phyloP scores from a whole-genome alignment of 176 grass and related monocot species.

The Chloris gayana region DNA sequence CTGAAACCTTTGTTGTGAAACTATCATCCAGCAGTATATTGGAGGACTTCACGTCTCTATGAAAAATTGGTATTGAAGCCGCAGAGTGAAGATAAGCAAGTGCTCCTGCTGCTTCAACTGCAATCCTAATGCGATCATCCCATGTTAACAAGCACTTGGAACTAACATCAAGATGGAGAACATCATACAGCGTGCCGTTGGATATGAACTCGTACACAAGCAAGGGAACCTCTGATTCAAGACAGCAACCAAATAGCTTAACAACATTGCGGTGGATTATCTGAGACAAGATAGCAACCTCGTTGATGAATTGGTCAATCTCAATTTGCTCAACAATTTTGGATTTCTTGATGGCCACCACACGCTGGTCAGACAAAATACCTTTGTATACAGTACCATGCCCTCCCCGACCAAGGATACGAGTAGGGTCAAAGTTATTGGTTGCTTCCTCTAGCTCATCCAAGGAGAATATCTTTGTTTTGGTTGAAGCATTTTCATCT shows the following conservation, averaged over 20 bases:
- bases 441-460: no score
- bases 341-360: constrained; percentile 58
- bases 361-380: no score
- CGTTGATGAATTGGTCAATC: constrained; percentile 62
- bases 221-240: constrained; percentile 49
- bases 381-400: no score
- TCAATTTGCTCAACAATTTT: constrained; percentile 41
- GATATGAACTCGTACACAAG: constrained; percentile 68
- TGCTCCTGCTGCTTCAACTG: no score
- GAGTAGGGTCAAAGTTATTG: no score
- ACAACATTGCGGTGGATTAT: constrained; percentile 59
- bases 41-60: constrained; percentile 57
- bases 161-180: no score
- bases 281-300: constrained; percentile 53
- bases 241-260: constrained; percentile 54
- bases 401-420: no score
- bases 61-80: constrained; percentile 52
- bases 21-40: constrained; percentile 52
- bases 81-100: constrained; percentile 58
- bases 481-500: neutral
- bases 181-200: no score
- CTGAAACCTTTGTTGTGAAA: constrained; percentile 41
- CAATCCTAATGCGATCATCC: no score
- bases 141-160: no score
- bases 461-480: constrained; percentile 50